A percentile compares a stretch with the other conserved stretches of the same genome.
Evolutionary conservation across 2,329 filamentous ascomycete genomes (phyloP).

Genomic region (Lojkania enalia): DNA sequence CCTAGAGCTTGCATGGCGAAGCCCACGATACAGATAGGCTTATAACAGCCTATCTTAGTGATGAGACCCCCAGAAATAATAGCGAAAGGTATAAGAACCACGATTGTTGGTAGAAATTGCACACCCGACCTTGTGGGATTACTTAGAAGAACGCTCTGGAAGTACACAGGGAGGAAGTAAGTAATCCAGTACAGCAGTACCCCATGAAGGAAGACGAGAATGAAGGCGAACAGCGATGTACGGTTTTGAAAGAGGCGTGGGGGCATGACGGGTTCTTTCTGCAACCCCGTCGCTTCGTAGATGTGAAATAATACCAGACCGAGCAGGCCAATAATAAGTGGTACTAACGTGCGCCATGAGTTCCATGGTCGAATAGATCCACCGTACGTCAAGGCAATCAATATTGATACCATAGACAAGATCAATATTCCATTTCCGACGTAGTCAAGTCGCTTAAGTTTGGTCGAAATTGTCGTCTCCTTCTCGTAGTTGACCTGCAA

Average conservation of each 20-base stretch:
- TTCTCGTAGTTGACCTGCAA: conserved; percentile 31
- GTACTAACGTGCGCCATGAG: conserved; percentile 44
- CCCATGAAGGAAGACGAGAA: conserved; percentile 35
- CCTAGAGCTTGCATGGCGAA: conserved; percentile 27
- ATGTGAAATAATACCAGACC: conserved; percentile 45
- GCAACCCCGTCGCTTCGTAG: conserved; percentile 44
- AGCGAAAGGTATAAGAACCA: conserved; percentile 28
- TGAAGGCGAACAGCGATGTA: conserved; percentile 44
- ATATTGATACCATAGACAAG: conserved; percentile 43
- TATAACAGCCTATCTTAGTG: conserved; percentile 28
- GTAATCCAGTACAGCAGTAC: conserved; percentile 33
- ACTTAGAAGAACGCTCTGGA: conserved; percentile 29
- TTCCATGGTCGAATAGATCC: conserved; percentile 51
- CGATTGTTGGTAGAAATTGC: conserved; percentile 31
- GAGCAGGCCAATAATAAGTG: conserved; percentile 50
- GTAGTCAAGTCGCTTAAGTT: conserved; percentile 45
- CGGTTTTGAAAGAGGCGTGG: conserved; percentile 50
- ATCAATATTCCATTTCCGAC: conserved; percentile 51
- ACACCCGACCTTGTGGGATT: conserved; percentile 29
- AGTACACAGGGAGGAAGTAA: conserved; percentile 34
- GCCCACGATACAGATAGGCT: conserved; percentile 30
- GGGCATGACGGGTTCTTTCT: conserved; percentile 46
- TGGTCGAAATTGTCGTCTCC: conserved; percentile 14
- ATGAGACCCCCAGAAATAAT: conserved; percentile 27
- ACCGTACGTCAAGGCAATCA: conserved; percentile 52